Percentiles rank a stretch among this genome's conserved stretches.
Conservation (phyloP, 78 protist species). For the Isochrysis galbana region DNA sequence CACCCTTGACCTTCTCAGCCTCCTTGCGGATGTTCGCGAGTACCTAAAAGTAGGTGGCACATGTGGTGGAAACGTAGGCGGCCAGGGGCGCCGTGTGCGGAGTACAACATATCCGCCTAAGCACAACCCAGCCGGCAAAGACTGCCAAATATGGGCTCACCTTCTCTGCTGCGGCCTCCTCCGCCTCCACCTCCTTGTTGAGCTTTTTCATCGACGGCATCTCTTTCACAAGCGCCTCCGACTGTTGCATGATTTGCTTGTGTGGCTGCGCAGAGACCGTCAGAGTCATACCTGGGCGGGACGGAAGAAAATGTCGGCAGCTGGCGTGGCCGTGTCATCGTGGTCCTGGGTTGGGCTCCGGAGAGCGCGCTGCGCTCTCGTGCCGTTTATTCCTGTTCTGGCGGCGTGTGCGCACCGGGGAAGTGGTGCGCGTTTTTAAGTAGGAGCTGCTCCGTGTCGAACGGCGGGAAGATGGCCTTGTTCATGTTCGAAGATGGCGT, state of each 20-base stretch:
- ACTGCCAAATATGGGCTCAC: too few relatives aligned
- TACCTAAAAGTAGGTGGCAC: not conserved
- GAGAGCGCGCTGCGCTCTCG: not conserved
- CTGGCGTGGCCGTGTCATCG: too few relatives aligned
- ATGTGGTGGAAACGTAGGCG: too few relatives aligned
- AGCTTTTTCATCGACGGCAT: conserved; percentile 13
- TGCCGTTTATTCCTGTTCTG: too few relatives aligned
- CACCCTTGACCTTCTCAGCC: conserved; percentile 22
- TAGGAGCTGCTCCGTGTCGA: not conserved
- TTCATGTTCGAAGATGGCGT: not conserved
- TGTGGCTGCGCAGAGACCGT: not conserved
- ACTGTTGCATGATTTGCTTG: not conserved
- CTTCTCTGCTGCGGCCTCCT: not conserved
- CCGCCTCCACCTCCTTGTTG: not conserved
- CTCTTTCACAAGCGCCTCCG: not conserved
- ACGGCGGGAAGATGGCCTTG: conserved; percentile 5
- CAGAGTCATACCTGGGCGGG: not conserved
- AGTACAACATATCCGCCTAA: too few relatives aligned
- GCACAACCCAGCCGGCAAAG: too few relatives aligned
- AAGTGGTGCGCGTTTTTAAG: not conserved
- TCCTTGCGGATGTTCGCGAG: not conserved
- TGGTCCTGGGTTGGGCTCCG: too few relatives aligned
- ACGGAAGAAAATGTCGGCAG: too few relatives aligned
- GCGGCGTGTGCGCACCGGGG: too few relatives aligned
- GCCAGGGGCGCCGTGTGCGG: too few relatives aligned